A percentile compares a stretch with the other conserved stretches of the same genome.
Evolutionary conservation across 768 basidiomycete species (phyloP).

Genomic region (Boletus tomentosulus): DNA sequence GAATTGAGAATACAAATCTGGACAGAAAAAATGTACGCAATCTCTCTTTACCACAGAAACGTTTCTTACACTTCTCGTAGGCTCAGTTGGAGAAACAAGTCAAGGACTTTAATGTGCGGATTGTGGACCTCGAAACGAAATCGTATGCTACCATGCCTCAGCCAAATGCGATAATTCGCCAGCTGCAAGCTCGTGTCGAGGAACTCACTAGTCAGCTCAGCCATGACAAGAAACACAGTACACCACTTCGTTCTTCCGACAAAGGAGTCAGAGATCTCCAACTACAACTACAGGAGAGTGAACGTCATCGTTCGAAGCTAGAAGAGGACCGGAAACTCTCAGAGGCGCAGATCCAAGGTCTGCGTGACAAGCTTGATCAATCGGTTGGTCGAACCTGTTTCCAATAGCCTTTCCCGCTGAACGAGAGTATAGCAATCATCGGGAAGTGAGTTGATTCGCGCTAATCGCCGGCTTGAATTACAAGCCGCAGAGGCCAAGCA

Average conservation of each 20-base stretch:
- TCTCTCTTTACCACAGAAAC: not conserved
- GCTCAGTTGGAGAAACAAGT: constrained; percentile 80
- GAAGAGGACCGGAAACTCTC: constrained; percentile 64
- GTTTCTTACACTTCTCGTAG: constrained; percentile 34
- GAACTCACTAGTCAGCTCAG: constrained; percentile 53
- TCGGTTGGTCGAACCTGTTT: constrained; percentile 43
- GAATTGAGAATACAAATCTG: constrained; percentile 78
- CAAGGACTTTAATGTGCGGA: constrained; percentile 78
- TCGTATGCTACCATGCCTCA: constrained; percentile 66
- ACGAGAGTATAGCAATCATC: constrained; percentile 54
- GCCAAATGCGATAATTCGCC: constrained; percentile 49
- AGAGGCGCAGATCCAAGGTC: constrained; percentile 51
- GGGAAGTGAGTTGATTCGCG: constrained; percentile 62
- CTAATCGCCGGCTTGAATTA: constrained; percentile 71
- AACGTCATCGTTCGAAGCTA: constrained; percentile 55
- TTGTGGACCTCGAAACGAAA: constrained; percentile 79
- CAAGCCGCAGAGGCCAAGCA: constrained; percentile 74
- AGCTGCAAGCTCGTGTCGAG: constrained; percentile 67
- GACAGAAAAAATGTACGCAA: constrained; percentile 67
- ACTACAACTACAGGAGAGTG: constrained; percentile 54
- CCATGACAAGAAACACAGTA: constrained; percentile 38
- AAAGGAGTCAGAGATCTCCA: constrained; percentile 50
- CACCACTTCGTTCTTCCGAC: constrained; percentile 39
- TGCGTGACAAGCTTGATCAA: constrained; percentile 58
- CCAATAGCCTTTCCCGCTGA: not conserved